Evolutionary conservation across 2,329 filamentous ascomycete species (phyloP), one percentile per base, ranked within the genome.

Genomic region (Thelonectria rubi): DNA sequence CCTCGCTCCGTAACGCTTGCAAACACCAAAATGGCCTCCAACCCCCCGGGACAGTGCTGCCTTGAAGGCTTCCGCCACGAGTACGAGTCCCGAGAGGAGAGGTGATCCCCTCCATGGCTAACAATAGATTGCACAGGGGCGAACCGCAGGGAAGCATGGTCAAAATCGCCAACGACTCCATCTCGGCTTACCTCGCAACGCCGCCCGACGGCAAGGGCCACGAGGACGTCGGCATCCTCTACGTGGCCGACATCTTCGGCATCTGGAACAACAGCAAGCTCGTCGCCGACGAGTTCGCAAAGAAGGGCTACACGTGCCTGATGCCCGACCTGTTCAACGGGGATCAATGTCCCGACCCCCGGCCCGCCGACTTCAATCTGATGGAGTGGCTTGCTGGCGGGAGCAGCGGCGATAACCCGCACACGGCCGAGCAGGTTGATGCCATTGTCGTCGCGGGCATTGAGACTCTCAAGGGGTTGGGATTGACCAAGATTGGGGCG

Each of bases 401-500:
- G 45, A 73, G 73, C 32, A 75, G 75, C 59, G 83, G 83, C 64
- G 75, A 84, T 46, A 84, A 81, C 72, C 84, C 78, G 9, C 78
- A 80, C 62, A 73, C 66, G 11, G 54, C 67, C 34, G 71, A 73
- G 53, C 21, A 63, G 3, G 58, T 79, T 18, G 78, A 80, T 48
- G 72, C 75, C 40, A 68, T 79, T 17, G 65, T 77, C 30, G 65
- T 72, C 21, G 69, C 73, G 34, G 73, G 69, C 34, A 74, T 91
- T 71, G 84, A 86, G 73, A 81, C 86, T 57, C 73, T 93, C 55
- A 83, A 74, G 55, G 76, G 77, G n/a, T 74, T 81, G 37, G 84
- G 84, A n/a, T 75, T 83, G 18, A 79, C 79, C 52, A 82, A 79
- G 57, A 77, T 91, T 57, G 86, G 80, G 3, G 82, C 80, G 2